Conservation (phyloP, 1,284 basidiomycete species). For the Coniferiporia sulphurascens region DNA sequence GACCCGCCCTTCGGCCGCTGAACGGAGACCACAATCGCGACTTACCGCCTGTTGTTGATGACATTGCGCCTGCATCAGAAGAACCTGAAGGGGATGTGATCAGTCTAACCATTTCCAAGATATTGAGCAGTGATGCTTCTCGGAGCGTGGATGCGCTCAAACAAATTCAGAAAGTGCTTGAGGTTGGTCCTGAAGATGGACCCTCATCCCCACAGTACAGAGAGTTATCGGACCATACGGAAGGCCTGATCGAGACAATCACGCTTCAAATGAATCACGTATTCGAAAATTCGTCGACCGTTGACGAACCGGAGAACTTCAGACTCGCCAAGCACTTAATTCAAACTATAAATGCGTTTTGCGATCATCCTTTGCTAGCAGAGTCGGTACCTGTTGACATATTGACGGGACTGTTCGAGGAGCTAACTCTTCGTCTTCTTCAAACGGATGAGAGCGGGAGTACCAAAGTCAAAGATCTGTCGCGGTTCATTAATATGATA, state of each 20-base stretch:
- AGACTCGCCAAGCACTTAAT: constrained; percentile 94
- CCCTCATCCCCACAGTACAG: constrained; percentile 62
- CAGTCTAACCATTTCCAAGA: constrained; percentile 74
- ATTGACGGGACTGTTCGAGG: constrained; percentile 75
- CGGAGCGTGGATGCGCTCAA: constrained; percentile 93
- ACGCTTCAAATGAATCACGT: constrained; percentile 85
- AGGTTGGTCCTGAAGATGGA: constrained; percentile 68
- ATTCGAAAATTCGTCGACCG: constrained; percentile 74
- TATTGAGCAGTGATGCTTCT: constrained; percentile 78
- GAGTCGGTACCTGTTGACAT: constrained; percentile 80
- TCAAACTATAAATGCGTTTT: constrained; percentile 89
- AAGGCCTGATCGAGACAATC: constrained; percentile 84
- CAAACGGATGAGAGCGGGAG: constrained; percentile 84
- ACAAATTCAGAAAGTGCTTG: constrained; percentile 79
- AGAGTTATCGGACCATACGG: constrained; percentile 78
- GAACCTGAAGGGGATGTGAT: constrained; percentile 48
- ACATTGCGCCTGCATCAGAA: constrained; percentile 23
- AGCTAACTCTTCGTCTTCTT: constrained; percentile 83
- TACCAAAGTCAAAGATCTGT: constrained; percentile 79
- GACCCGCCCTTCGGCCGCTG: constrained; percentile 10
- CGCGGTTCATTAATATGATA: constrained; percentile 98
- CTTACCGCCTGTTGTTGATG: constrained; percentile 22
- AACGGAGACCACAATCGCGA: constrained; percentile 25
- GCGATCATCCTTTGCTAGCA: constrained; percentile 78
- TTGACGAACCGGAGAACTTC: constrained; percentile 74